These are phyloP conservation scores for Dittrichia graveolens DNA, from an alignment of 129 eudicot genomes.

Conservation along the genomic window DNA sequence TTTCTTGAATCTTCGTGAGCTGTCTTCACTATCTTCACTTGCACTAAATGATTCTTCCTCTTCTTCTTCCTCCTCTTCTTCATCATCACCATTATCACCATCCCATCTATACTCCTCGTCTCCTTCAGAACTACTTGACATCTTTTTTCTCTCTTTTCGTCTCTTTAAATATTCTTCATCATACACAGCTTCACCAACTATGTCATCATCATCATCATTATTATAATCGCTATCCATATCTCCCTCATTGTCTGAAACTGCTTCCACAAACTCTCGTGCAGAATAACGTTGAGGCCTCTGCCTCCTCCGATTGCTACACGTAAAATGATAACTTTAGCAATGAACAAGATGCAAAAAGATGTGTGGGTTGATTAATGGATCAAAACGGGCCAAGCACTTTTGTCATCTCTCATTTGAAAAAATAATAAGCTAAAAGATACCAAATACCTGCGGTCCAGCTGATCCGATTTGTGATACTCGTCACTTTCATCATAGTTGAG, in stretches of 20 bases:
- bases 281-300: slow-evolving; percentile 83
- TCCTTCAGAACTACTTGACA: slow-evolving; percentile 85
- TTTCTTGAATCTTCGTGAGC: slow-evolving; percentile 46
- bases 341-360: no score
- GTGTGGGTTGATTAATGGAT: background rate
- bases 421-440: background rate
- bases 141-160: slow-evolving; percentile 56
- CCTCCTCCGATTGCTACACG: slow-evolving; percentile 62
- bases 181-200: slow-evolving; percentile 92
- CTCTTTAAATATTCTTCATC: slow-evolving; percentile 82
- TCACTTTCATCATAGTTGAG: slow-evolving; percentile 49
- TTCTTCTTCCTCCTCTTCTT: slow-evolving; percentile 64
- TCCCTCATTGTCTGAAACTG: slow-evolving; percentile 61
- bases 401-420: background rate
- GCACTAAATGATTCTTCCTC: slow-evolving; percentile 58
- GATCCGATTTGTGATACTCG: slow-evolving; percentile 49
- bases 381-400: slow-evolving; percentile 2
- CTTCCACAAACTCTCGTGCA: slow-evolving; percentile 61
- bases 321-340: background rate
- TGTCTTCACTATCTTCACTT: slow-evolving; percentile 78
- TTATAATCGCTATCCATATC: slow-evolving; percentile 57
- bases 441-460: slow-evolving; percentile 71
- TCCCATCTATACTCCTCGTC: slow-evolving; percentile 82
- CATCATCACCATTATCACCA: slow-evolving; percentile 71
- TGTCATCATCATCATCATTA: slow-evolving; percentile 79